Conservation (phyloP, 495 filamentous ascomycete species). For the Penicillium alfredii region DNA sequence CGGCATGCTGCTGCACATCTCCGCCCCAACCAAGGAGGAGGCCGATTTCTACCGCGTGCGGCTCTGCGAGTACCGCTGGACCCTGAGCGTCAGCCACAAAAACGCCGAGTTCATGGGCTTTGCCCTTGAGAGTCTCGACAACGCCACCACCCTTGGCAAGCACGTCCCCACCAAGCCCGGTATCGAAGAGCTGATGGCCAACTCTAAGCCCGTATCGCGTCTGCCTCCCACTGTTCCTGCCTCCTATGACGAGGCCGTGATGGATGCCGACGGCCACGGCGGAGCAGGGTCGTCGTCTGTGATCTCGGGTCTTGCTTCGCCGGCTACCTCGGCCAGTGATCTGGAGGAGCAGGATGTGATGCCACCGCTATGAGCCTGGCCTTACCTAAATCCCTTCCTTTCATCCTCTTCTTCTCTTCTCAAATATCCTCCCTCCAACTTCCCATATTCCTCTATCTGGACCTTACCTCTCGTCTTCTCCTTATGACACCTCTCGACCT, state of each 20-base stretch:
- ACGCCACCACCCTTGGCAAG: conserved; percentile 39
- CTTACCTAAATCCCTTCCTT: conserved; percentile 1
- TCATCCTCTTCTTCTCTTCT: neutral
- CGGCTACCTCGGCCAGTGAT: conserved; percentile 29
- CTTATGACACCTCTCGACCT: too few species aligned
- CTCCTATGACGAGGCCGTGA: conserved; percentile 22
- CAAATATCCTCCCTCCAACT: neutral
- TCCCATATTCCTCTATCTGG: neutral
- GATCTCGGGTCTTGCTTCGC: conserved; percentile 29
- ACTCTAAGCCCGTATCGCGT: conserved; percentile 23
- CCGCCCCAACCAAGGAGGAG: conserved; percentile 79
- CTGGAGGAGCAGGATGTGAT: conserved; percentile 17
- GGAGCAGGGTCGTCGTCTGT: conserved; percentile 23
- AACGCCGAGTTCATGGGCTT: conserved; percentile 64
- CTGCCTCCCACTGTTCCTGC: conserved; percentile 2
- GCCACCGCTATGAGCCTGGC: conserved; percentile 4
- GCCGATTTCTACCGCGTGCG: conserved; percentile 90
- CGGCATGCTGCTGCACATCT: conserved; percentile 72
- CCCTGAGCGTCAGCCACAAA: conserved; percentile 75
- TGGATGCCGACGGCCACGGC: conserved; percentile 12
- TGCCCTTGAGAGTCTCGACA: conserved; percentile 45
- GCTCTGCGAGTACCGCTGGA: conserved; percentile 90
- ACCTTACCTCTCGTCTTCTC: neutral
- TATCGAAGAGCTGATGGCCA: conserved; percentile 45
- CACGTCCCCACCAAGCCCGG: conserved; percentile 44